phyloP scores from a whole-genome alignment of 2,329 filamentous ascomycete genomes.

The Trichoderma pleuroti region DNA sequence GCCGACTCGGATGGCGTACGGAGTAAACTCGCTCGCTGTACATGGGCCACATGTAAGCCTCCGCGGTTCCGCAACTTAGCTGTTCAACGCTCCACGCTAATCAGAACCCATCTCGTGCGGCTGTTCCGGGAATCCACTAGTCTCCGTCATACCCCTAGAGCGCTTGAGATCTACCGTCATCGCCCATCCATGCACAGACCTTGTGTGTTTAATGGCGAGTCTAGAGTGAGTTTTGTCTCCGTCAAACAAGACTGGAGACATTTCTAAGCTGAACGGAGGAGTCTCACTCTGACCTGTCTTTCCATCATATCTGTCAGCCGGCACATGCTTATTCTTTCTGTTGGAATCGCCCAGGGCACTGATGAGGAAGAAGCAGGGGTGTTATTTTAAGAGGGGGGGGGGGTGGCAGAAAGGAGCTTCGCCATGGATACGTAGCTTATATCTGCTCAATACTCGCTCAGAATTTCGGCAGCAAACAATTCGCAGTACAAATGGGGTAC shows the following conservation, averaged over 20 bases:
- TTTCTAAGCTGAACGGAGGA: not conserved
- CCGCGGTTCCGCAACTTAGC: not conserved
- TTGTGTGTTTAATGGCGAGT: not conserved
- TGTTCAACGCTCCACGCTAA: not conserved
- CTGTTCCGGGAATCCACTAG: not conserved
- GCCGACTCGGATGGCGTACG: not conserved
- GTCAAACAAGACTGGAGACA: not conserved
- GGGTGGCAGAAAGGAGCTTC: not conserved
- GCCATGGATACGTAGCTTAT: not conserved
- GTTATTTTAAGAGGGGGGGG: not conserved
- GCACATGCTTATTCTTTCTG: not conserved
- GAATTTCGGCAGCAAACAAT: not conserved
- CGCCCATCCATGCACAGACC: not conserved
- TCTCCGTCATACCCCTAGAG: not conserved
- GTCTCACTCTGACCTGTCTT: not conserved
- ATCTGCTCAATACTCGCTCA: not conserved
- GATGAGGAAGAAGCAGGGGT: not conserved
- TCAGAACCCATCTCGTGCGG: not conserved
- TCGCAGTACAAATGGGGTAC: not conserved
- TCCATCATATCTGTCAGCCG: not conserved
- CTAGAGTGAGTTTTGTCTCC: not conserved
- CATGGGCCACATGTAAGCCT: not conserved
- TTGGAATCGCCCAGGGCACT: not conserved
- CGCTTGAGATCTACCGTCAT: not conserved
- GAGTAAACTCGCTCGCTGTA: not conserved